Base-by-base conservation (phyloP, 2,329 filamentous ascomycete species). In the Ascochyta rabiei region DNA sequence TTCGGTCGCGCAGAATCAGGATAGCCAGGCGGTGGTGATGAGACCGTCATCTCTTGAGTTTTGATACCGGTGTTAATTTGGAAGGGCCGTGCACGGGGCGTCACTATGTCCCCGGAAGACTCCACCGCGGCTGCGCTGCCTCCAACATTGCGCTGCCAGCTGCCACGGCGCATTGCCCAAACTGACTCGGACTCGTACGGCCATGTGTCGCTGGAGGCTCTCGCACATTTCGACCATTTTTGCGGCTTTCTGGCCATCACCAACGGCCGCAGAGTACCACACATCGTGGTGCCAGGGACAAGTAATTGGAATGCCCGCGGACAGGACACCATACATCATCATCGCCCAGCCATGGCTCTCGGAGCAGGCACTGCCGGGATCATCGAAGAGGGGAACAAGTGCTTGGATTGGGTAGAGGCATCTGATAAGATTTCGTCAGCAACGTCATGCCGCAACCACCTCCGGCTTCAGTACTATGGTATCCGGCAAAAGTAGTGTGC, bases 381-480 rank as follows among this genome's bases (percentile, higher is more conserved):
- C n/a, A n/a, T 28, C 28, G 44, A 45, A 47, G 56, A 61, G 60
- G 56, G 63, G 62, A 53, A 53, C 31, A 23, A 43, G 44, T 33
- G 41, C 44, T 55, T 45, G 37, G 47, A 53, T 57, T 58, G 48
- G 52, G 43, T 15, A 13, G 48, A 53, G 34, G 43, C 57, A 70
- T 71, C 64, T 67, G 61, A 71, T 71, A 62, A 63, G 68, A 67
- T 65, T 67, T 62, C 63, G 56, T 23, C 57, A 44, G 51, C 58
- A 40, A 50, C 52, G 37, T 33, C 35, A 37, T 19, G 10, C 35
- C 31, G 31, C 37, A 8, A n/a, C n/a, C 19, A 15, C 21, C 21
- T 23, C 21, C 21, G 21, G 21, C 21, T 23, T 23, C 21, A 23
- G 21, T 23, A 23, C 21, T 23, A 23, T 2, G 21, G 21, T 23